Base-by-base conservation (phyloP, 1,139 yeast genomes). In the Zygoascus meyerae region DNA sequence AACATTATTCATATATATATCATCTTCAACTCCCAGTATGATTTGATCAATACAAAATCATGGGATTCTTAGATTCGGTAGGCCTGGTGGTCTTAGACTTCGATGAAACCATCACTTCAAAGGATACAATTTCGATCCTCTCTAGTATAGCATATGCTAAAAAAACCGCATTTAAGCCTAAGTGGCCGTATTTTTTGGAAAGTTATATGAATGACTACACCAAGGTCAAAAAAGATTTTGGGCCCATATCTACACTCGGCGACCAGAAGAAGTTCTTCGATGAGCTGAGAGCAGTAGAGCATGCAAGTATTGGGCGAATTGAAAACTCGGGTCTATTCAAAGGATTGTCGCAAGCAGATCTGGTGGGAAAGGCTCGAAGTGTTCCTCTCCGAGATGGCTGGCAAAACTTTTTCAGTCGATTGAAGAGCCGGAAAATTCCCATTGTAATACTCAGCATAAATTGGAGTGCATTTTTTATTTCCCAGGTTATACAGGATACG, bases 21-120 rank as follows among this genome's bases (percentile, higher is more conserved):
- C 26, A 7, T 21, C 26, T 5, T 21, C 26, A 21, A 21, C 26
- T 21, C 26, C 26, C 26, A 21, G 26, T 21, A 21, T 21, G 26
- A 7, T 21, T 21, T 21, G 26, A 21, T 5, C 7, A 4, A 21
- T 21, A 21, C 26, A 21, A 21, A 7, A 21, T 21, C 6, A 21
- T 7, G 4, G 26, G 26, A 7, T 21, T 21, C 7, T 34, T 53
- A 33, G 39, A 46, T 32, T 46, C 44, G 15, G 43, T 55, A 16
- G 51, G 48, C 21, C 43, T 33, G 48, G 21, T 47, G 14, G 68
- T 78, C 1, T 58, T 76, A 2, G 92, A 83, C 58, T 83, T 86
- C 82, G 92, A 83, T 59, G 90, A 82, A 49, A 83, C 90, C 0
- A 69, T 80, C 26, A 81, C 90, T 0, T 53, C 59, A 7, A 55